phyloP scores from a whole-genome alignment of 2,329 filamentous ascomycete species.

The Helotiales sp. region DNA sequence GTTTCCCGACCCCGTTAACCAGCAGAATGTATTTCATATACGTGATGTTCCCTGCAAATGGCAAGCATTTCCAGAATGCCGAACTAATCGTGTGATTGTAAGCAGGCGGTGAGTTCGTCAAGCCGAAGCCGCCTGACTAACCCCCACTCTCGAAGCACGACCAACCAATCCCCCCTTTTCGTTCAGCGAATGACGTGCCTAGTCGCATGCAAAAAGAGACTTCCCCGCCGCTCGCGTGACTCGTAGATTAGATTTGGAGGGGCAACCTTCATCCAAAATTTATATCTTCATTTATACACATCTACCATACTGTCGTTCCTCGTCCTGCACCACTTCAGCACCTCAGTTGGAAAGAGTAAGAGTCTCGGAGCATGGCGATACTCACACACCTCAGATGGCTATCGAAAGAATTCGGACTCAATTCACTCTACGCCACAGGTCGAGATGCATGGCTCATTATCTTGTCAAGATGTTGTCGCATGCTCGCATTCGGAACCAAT shows the following conservation, averaged over 20 bases:
- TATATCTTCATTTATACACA: background rate
- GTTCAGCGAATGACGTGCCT: constrained; percentile 1
- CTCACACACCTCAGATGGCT: constrained; percentile 24
- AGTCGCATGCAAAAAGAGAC: background rate
- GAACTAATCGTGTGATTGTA: background rate
- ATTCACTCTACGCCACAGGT: constrained; percentile 42
- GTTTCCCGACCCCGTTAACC: no score
- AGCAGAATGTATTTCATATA: no score
- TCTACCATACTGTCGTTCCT: background rate
- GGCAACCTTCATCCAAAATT: background rate
- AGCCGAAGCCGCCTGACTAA: background rate
- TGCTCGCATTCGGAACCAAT: constrained; percentile 61
- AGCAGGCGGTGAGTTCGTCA: background rate
- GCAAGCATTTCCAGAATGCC: background rate
- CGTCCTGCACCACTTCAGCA: background rate
- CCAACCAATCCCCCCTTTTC: background rate
- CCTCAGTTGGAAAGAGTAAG: background rate
- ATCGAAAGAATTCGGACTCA: constrained; percentile 43
- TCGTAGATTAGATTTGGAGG: background rate
- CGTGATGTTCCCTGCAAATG: background rate
- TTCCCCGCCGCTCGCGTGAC: background rate
- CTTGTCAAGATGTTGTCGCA: constrained; percentile 55
- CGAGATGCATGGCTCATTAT: constrained; percentile 57
- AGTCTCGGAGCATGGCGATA: background rate
- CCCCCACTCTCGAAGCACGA: background rate